Evolutionary conservation across 108 stramenopile species (phyloP), one percentile per base, ranked within the genome.

Genomic region (Mayamaea pseudoterrestris): DNA sequence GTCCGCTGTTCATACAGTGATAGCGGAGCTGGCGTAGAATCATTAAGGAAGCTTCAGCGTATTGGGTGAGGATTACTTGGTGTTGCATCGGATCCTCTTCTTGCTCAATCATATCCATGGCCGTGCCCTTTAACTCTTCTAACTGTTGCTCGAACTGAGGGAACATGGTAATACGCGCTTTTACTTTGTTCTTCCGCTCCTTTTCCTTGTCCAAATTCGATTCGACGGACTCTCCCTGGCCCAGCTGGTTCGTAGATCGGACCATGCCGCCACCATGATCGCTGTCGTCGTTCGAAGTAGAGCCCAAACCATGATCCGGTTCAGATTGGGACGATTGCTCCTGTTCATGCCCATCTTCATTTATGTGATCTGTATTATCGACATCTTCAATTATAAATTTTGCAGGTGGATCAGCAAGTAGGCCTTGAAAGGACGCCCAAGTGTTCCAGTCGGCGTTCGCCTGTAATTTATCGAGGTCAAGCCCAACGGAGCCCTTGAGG

Each of bases 1-100:
- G 66, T 8, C 82, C 84, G 44, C 71, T 80, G 40, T 87, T 82
- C 90, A 92, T 92, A 44, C 90, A 92, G 49, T 92, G 85, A 53
- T 86, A 92, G n/a, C 90, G 66, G 5, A 92, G 70, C 42, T 92
- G 90, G 27, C 85, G 58, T 20, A 92, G 57, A 48, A 85, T 83
- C n/a, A 77, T 85, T 24, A 90, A 47, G 7, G 83, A 90, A n/a
- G 83, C 79, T 42, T 85, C 83, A 2, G 84, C 90, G 65, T 81
- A 91, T 36, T 85, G 78, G 30, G 85, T 83, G 16, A 83, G 63
- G 39, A 86, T 82, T 7, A 87, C 47, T 41, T 91, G 80, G 46
- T 91, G 83, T 41, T 87, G 79, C 18, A 57, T 60, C 6, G 76
- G 76, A 55, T 90, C 88, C 30, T 61, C 58, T 47, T 84, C 88